Percentiles rank a stretch among this genome's conserved stretches.
Conservation (phyloP, 1,139 yeast genomes). For the Lipomyces yarrowii region DNA sequence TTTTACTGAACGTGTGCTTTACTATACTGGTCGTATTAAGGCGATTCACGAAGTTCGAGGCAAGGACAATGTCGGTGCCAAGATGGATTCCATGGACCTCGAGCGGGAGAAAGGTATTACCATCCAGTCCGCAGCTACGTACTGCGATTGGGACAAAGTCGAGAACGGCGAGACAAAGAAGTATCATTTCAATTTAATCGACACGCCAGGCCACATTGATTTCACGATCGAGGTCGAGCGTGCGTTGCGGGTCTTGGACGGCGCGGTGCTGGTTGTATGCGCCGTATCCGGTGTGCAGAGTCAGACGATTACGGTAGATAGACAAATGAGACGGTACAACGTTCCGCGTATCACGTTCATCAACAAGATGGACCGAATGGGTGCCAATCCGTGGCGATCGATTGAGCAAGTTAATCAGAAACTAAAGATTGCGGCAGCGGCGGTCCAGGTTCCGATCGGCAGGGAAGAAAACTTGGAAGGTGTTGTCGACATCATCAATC, state of each 20-base stretch:
- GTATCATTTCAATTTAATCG: constrained; percentile 91
- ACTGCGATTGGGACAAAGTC: constrained; percentile 83
- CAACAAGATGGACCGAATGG: constrained; percentile 99
- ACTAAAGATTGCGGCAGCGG: constrained; percentile 93
- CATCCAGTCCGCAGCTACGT: constrained; percentile 97
- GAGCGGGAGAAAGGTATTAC: constrained; percentile 98
- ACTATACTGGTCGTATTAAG: constrained; percentile 94
- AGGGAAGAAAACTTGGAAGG: constrained; percentile 83
- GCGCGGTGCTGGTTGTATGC: constrained; percentile 97
- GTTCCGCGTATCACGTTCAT: constrained; percentile 95
- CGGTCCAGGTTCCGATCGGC: constrained; percentile 97
- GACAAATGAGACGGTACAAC: constrained; percentile 98
- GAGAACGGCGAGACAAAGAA: constrained; percentile 50
- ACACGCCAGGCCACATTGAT: constrained; percentile 98
- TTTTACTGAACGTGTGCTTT: constrained; percentile 93
- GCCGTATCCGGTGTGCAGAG: constrained; percentile 98
- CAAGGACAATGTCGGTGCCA: constrained; percentile 96
- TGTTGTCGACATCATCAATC: constrained; percentile 85
- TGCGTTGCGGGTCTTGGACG: constrained; percentile 93
- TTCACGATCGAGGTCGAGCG: constrained; percentile 98
- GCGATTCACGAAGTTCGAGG: constrained; percentile 99
- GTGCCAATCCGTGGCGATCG: constrained; percentile 94
- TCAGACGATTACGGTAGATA: constrained; percentile 96
- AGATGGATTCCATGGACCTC: constrained; percentile 97
- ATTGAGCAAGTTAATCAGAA: constrained; percentile 87